A percentile compares a stretch with the other conserved stretches of the same genome.
These are phyloP conservation scores for Penicillium psychrosexuale DNA, from an alignment of 2,329 filamentous ascomycete genomes.

Conservation along the genomic window DNA sequence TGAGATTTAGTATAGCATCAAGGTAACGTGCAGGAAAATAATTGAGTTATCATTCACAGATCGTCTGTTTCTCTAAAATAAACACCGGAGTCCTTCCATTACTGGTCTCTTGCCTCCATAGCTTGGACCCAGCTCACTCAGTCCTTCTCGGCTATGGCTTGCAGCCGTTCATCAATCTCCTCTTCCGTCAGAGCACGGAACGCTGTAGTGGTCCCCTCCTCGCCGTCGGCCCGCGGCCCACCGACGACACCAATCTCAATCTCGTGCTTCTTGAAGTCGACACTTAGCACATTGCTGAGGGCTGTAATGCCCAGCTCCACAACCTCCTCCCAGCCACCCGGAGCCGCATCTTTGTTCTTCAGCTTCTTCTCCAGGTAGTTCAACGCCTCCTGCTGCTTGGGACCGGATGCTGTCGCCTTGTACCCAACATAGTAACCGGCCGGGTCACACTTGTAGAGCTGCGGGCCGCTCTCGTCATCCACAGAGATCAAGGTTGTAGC, in stretches of 20 bases:
- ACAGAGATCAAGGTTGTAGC: conserved; percentile 93
- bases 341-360: conserved; percentile 95
- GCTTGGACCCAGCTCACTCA: conserved; percentile 48
- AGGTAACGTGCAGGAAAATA: conserved; percentile 11
- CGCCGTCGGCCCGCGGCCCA: conserved; percentile 75
- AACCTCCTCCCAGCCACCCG: conserved; percentile 93
- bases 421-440: conserved; percentile 98
- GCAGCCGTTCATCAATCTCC: conserved; percentile 96
- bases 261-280: conserved; percentile 99
- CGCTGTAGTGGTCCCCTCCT: conserved; percentile 71
- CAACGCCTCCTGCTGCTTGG: conserved; percentile 97
- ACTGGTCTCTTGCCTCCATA: conserved; percentile 20
- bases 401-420: conserved; percentile 94
- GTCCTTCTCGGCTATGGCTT: conserved; percentile 98
- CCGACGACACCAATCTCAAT: conserved; percentile 97
- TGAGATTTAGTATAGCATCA: not conserved
- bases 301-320: conserved; percentile 95
- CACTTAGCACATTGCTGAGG: conserved; percentile 91
- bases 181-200: conserved; percentile 94
- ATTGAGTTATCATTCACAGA: conserved; percentile 20
- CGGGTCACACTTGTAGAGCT: conserved; percentile 97
- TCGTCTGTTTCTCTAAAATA: conserved; percentile 16
- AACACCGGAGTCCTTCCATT: conserved; percentile 3
- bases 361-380: conserved; percentile 99
- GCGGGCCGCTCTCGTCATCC: conserved; percentile 86